These are phyloP conservation scores for Fusarium mundagurra DNA, from an alignment of 2,329 filamentous ascomycete genomes.

Conservation along the genomic window DNA sequence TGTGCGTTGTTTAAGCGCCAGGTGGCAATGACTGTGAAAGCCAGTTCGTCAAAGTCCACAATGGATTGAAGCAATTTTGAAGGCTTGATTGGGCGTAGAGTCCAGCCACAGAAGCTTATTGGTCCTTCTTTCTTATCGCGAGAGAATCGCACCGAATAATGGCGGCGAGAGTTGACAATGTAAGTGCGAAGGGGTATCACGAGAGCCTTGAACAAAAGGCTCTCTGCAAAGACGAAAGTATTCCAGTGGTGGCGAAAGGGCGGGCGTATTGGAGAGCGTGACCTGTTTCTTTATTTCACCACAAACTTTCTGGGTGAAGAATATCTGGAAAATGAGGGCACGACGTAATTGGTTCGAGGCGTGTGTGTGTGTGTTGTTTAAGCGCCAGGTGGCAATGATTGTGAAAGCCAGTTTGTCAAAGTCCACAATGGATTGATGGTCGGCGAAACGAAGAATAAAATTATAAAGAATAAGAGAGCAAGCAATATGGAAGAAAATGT, in stretches of 20 bases:
- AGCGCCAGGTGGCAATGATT: background rate
- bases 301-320: background rate
- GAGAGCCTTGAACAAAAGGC: background rate
- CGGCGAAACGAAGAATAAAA: background rate
- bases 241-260: background rate
- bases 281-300: background rate
- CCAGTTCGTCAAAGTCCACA: too few relatives aligned
- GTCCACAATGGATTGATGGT: background rate
- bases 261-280: background rate
- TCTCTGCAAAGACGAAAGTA: background rate
- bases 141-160: background rate
- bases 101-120: background rate
- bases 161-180: background rate
- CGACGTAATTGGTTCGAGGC: background rate
- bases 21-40: too few relatives aligned
- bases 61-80: background rate
- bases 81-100: background rate
- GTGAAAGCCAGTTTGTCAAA: background rate
- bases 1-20: too few relatives aligned
- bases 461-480: background rate
- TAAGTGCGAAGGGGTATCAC: background rate
- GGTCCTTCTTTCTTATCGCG: background rate
- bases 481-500: slow-evolving; percentile 1
- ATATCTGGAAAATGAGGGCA: background rate
- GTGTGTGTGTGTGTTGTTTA: background rate